Conservation (phyloP, 257 asterid species). For the Solanum chmielewskii region DNA sequence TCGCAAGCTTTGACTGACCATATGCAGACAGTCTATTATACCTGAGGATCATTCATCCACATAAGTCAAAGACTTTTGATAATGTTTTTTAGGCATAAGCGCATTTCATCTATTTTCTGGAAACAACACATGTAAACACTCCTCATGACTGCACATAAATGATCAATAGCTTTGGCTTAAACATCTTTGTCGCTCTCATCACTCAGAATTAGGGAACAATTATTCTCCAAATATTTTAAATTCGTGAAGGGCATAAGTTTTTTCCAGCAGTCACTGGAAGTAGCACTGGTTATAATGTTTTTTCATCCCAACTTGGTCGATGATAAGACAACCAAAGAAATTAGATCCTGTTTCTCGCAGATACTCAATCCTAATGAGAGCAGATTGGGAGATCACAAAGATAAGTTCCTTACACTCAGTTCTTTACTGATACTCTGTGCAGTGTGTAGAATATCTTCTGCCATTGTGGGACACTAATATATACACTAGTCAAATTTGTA, state of each 20-base stretch:
- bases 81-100: conserved; percentile 12
- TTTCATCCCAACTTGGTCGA: background rate
- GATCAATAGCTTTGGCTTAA: background rate
- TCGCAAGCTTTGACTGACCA: conserved; percentile 88
- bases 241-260: background rate
- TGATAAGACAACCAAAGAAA: background rate
- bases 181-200: conserved; percentile 44
- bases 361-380: background rate
- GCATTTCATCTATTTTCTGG: background rate
- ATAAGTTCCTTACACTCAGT: background rate
- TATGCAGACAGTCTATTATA: conserved; percentile 45
- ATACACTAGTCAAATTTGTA: background rate
- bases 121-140: background rate
- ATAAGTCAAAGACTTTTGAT: conserved; percentile 17
- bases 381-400: background rate
- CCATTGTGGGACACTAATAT: background rate
- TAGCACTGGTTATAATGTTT: background rate
- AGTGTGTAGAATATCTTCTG: background rate
- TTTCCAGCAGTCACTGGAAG: background rate
- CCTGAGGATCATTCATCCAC: conserved; percentile 27
- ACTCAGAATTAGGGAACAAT: conserved; percentile 25
- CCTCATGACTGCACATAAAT: background rate
- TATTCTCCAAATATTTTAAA: background rate
- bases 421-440: background rate
- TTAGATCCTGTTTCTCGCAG: background rate